Percentiles rank a stretch among this genome's conserved stretches.
These are phyloP conservation scores for Plantago ovata DNA, from an alignment of 257 asterid species.

Conservation along the genomic window DNA sequence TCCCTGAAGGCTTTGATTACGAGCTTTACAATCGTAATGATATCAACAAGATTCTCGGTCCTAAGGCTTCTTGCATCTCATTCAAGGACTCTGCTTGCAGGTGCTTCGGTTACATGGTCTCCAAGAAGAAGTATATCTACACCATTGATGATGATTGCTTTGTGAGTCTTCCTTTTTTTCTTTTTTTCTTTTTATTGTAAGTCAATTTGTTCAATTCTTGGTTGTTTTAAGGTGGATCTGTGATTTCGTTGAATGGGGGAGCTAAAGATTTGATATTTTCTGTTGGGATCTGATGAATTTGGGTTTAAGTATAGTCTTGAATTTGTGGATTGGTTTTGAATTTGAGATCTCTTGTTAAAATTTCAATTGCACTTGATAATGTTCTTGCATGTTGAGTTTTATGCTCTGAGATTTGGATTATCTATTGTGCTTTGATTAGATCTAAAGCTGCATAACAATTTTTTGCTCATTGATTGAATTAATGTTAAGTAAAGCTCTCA, in stretches of 20 bases:
- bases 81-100: slow-evolving; percentile 79
- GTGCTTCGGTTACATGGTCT: slow-evolving; percentile 73
- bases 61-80: slow-evolving; percentile 76
- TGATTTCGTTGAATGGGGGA: slow-evolving; percentile 6
- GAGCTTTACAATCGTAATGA: slow-evolving; percentile 73
- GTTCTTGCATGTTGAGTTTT: slow-evolving; percentile 4
- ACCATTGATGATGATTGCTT: slow-evolving; percentile 90
- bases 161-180: slow-evolving; percentile 34
- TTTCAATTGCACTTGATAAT: too few relatives aligned
- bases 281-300: slow-evolving; percentile 19
- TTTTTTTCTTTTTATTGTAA: neutral
- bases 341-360: too few relatives aligned
- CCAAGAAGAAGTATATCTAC: slow-evolving; percentile 73
- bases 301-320: slow-evolving; percentile 18
- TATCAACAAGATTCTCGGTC: slow-evolving; percentile 73
- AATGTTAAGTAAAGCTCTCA: neutral
- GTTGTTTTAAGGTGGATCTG: slow-evolving; percentile 13
- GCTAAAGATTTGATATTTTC: slow-evolving; percentile 11
- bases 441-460: neutral
- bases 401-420: slow-evolving; percentile 11
- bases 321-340: neutral
- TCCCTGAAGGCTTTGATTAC: slow-evolving; percentile 72
- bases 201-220: neutral
- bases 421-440: slow-evolving; percentile 1
- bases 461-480: too few relatives aligned